Evolutionary conservation across 495 filamentous ascomycete genomes (phyloP), one percentile per base, ranked within the genome.

Genomic region (Neurospora tetrasperma): DNA sequence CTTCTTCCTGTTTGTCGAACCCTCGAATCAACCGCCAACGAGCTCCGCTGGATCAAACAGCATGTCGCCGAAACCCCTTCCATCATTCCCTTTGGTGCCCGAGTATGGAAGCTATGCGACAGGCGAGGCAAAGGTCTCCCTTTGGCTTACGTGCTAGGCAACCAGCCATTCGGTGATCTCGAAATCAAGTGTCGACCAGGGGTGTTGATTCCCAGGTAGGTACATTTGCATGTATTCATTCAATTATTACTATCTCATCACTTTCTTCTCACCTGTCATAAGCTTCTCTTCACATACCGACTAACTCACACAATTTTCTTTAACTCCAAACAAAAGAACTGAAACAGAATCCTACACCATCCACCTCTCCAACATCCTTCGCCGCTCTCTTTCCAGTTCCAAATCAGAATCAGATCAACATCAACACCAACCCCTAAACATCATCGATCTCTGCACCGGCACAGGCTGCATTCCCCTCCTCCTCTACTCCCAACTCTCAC

Each of bases 391-490:
- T 48, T 16, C 59, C 31, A 10, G 4, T 66, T 46, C 46, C 38
- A 20, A 8, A 8, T 1, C 42, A 42, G 5, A 46, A 75, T 42
- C 11, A 76, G 71, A 70, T 39, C 70, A 20, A 74, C 31, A 71
- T 35, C 70, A 20, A 74, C 31, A 8, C 8, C 31, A 44, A 70
- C 43, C 62, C 73, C 74, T 96, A 8, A 86, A 85, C 40, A 85
- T 98, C 31, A 78, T 98, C 2, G 96, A 99, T 80, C 81, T 97
- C 38, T 98, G 96, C 79, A 92, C 93, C 0, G 96, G 96, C 5
- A 93, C 92, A 20, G 96, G 96, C 39, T 98, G 96, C 80, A 97
- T 99, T 73, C 82, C 94, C 0, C 88, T 98, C 10, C 88, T 92
- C 10, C 83, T 97, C 0, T 81, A 89, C 75, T 77, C 88, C 14